Evolutionary conservation across 1,284 basidiomycete species (phyloP).

Genomic region (Schizophyllum commune): DNA sequence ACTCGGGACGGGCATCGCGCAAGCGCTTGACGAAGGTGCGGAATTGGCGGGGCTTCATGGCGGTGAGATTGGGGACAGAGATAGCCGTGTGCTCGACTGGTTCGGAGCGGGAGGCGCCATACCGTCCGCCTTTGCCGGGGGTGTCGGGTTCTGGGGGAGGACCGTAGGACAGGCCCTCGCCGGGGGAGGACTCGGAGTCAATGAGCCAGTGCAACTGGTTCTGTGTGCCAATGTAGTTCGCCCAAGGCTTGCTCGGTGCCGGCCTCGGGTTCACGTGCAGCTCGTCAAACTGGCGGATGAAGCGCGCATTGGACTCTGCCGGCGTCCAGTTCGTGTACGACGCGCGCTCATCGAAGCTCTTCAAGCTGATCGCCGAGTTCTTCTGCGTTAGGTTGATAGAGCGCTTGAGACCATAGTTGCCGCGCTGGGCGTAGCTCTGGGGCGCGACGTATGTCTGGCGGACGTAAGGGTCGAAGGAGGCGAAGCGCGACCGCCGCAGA

Average conservation of each 20-base stretch:
- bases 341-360: conserved; percentile 55
- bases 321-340: conserved; percentile 71
- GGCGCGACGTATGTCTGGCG: conserved; percentile 65
- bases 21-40: conserved; percentile 47
- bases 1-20: conserved; percentile 46
- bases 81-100: conserved; percentile 1
- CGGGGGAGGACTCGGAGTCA: conserved; percentile 41
- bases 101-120: neutral
- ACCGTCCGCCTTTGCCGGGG: neutral
- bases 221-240: conserved; percentile 22
- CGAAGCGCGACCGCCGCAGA: conserved; percentile 69
- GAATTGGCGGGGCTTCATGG: conserved; percentile 47
- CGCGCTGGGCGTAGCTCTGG: conserved; percentile 60
- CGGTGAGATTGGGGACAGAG: conserved; percentile 35
- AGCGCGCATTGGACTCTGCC: conserved; percentile 54
- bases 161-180: conserved; percentile 14
- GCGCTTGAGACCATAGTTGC: conserved; percentile 75
- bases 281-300: conserved; percentile 60
- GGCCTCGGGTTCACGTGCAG: conserved; percentile 38
- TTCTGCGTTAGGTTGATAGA: conserved; percentile 58
- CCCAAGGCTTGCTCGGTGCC: conserved; percentile 24
- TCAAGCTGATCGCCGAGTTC: conserved; percentile 53
- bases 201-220: conserved; percentile 27
- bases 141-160: conserved; percentile 22
- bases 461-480: conserved; percentile 65